phyloP scores from a whole-genome alignment of 148 eudicot species.

The Cornus kousa region DNA sequence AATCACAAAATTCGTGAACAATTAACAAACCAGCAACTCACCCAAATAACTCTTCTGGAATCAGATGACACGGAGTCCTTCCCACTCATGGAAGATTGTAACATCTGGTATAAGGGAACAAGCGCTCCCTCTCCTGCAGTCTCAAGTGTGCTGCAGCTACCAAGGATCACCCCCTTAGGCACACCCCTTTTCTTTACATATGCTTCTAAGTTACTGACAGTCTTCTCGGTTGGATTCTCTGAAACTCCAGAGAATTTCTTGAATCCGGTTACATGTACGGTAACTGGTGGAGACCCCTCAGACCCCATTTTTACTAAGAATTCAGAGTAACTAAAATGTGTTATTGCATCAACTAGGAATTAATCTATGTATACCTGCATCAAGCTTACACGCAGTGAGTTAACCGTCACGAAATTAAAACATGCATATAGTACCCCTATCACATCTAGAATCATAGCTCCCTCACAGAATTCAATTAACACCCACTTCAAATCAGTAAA shows the following conservation, averaged over 20 bases:
- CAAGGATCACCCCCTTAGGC: conserved; percentile 76
- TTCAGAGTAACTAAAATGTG: conserved; percentile 19
- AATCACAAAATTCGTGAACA: background rate
- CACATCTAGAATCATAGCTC: background rate
- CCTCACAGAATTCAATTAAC: background rate
- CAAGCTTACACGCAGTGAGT: conserved; percentile 9
- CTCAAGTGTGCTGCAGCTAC: conserved; percentile 88
- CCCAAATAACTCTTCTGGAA: conserved; percentile 70
- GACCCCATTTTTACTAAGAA: conserved; percentile 74
- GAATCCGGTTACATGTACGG: conserved; percentile 87
- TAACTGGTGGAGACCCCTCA: conserved; percentile 79
- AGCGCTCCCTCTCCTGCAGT: conserved; percentile 95
- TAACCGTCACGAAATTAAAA: background rate
- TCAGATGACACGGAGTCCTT: conserved; percentile 39
- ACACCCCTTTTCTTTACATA: conserved; percentile 64
- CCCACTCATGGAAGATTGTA: conserved; percentile 54
- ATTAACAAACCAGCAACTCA: conserved; percentile 37
- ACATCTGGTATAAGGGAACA: conserved; percentile 71
- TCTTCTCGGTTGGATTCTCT: conserved; percentile 93
- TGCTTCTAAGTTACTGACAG: conserved; percentile 60
- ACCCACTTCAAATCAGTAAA: too few species aligned
- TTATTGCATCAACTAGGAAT: conserved; percentile 12
- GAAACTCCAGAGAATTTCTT: conserved; percentile 94
- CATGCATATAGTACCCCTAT: background rate
- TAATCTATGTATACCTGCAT: conserved; percentile 35